Percentiles rank a stretch among this genome's conserved stretches.
Evolutionary conservation across 495 filamentous ascomycete species (phyloP).

Genomic region (Rostrohypoxylon terebratum): DNA sequence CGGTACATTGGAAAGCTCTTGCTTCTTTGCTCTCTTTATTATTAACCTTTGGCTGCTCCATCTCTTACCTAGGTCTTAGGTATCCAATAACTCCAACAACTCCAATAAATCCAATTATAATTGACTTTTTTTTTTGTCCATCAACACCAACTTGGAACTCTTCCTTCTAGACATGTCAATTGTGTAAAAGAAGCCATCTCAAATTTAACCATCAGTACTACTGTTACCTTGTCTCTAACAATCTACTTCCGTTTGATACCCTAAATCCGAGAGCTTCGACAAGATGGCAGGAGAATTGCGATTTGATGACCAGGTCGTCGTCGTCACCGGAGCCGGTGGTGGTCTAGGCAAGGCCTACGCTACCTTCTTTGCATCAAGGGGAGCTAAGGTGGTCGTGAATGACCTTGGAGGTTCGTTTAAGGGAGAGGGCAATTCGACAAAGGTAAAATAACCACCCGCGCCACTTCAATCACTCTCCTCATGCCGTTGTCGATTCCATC

Average conservation of each 20-base stretch:
- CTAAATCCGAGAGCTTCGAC: slow-evolving; percentile 43
- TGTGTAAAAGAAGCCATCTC: slow-evolving; percentile 21
- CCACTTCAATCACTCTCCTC: no score
- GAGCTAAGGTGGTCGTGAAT: slow-evolving; percentile 97
- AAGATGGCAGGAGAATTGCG: slow-evolving; percentile 82
- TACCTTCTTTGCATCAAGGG: slow-evolving; percentile 88
- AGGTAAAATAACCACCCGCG: slow-evolving; percentile 67
- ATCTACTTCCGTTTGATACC: slow-evolving; percentile 29
- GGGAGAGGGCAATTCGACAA: slow-evolving; percentile 89
- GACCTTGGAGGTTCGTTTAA: slow-evolving; percentile 95
- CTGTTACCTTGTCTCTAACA: slow-evolving; percentile 3
- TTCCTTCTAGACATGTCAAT: slow-evolving; percentile 18
- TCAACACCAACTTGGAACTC: slow-evolving; percentile 3
- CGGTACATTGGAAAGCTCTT: slow-evolving; percentile 41
- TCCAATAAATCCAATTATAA: slow-evolving; percentile 9
- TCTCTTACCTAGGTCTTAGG: no score
- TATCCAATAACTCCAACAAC: slow-evolving; percentile 6
- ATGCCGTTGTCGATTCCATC: not conserved
- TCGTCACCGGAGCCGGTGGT: slow-evolving; percentile 96
- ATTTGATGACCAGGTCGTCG: slow-evolving; percentile 95
- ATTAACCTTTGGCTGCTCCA: slow-evolving; percentile 16
- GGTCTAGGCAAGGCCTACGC: slow-evolving; percentile 94
- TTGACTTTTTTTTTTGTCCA: slow-evolving; percentile 20
- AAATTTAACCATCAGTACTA: slow-evolving; percentile 3
- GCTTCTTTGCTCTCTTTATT: slow-evolving; percentile 35